Conservation (phyloP, 78 protist genomes). For the Dictyostelium purpureum region DNA sequence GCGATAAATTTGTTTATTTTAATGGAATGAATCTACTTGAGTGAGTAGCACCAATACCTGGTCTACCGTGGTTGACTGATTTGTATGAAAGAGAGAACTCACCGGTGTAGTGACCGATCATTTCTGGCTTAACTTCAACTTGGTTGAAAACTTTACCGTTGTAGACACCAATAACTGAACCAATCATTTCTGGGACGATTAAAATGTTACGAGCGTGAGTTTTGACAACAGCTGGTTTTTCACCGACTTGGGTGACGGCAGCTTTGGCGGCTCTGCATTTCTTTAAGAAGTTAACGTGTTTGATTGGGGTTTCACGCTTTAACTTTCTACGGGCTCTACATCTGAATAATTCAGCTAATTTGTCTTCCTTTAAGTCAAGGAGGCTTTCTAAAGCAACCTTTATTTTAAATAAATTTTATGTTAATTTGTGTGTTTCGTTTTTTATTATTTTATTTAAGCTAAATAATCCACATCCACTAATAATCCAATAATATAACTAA, state of each 20-base stretch:
- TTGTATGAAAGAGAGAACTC: slow-evolving; percentile 99
- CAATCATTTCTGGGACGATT: slow-evolving; percentile 98
- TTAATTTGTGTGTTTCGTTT: too few relatives aligned
- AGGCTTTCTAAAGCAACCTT: slow-evolving; percentile 97
- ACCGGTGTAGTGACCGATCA: slow-evolving; percentile 99
- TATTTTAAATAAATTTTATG: too few relatives aligned
- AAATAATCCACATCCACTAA: too few relatives aligned
- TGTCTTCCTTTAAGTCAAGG: slow-evolving; percentile 89
- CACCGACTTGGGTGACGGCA: slow-evolving; percentile 87
- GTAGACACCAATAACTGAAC: slow-evolving; percentile 98
- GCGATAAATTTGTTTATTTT: too few relatives aligned
- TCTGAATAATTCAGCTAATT: slow-evolving; percentile 90
- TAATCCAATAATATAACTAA: too few relatives aligned
- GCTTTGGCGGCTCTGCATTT: slow-evolving; percentile 94
- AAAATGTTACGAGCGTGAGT: slow-evolving; percentile 99
- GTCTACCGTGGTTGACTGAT: slow-evolving; percentile 99
- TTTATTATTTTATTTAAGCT: too few relatives aligned
- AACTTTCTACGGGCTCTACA: slow-evolving; percentile 98
- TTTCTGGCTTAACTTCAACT: slow-evolving; percentile 99
- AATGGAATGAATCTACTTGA: slow-evolving; percentile 98
- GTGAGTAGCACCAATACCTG: slow-evolving; percentile 99
- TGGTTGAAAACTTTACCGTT: slow-evolving; percentile 98
- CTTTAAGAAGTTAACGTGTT: slow-evolving; percentile 92
- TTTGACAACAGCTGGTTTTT: slow-evolving; percentile 98
- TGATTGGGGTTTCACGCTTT: slow-evolving; percentile 92